Conservation (phyloP, 2,329 filamentous ascomycete genomes). For the Fusarium sp. region DNA sequence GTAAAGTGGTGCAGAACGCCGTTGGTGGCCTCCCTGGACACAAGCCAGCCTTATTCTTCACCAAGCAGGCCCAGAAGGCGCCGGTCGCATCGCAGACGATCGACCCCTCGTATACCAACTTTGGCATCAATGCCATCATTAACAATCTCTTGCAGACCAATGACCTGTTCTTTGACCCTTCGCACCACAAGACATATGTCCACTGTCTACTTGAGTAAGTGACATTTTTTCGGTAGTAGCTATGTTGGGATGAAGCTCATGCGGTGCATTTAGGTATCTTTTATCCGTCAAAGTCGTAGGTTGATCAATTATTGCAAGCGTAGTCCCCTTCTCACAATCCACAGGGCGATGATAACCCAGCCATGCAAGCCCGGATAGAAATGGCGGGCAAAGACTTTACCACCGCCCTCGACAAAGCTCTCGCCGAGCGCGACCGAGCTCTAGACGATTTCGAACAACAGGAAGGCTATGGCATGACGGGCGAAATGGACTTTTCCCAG, state of each 20-base stretch:
- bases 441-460: conserved; percentile 26
- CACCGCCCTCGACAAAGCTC: conserved; percentile 16
- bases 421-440: conserved; percentile 24
- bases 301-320: fast-evolving
- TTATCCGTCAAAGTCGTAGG: conserved; percentile 32
- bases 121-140: conserved; percentile 30
- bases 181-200: conserved; percentile 33
- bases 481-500: conserved; percentile 26
- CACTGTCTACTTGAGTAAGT: conserved; percentile 33
- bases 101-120: conserved; percentile 30
- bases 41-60: conserved; percentile 36
- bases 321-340: background rate
- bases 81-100: conserved; percentile 30
- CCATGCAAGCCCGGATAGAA: background rate
- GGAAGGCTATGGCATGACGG: conserved; percentile 14
- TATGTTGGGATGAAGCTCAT: background rate
- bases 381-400: conserved; percentile 12
- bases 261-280: conserved; percentile 7
- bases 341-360: conserved; percentile 15
- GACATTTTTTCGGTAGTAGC: fast-evolving
- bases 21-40: conserved; percentile 35
- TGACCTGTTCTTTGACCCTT: conserved; percentile 32
- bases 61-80: conserved; percentile 36
- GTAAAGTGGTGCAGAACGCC: conserved; percentile 32
- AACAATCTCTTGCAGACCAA: conserved; percentile 33